Evolutionary conservation across 2,329 filamentous ascomycete species (phyloP), one percentile per base, ranked within the genome.

Genomic region (Balansia obtecta): DNA sequence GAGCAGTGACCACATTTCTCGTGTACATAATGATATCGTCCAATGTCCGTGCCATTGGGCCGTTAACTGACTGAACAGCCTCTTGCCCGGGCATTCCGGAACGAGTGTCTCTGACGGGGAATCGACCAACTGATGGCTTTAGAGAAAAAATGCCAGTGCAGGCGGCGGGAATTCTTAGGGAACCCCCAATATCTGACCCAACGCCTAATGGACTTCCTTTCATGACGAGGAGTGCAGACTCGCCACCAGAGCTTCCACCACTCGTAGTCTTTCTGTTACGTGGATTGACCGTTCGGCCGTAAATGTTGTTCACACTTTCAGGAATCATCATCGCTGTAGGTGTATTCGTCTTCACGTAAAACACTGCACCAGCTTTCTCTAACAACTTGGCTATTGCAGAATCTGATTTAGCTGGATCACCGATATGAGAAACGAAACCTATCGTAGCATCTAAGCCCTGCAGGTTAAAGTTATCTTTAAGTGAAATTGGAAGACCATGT

Each of bases 401-500:
- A 30, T 76, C 71, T 8, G 61, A 53, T 3, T 59, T 50, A 0
- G 71, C 79, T 0, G 83, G 80, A 44, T 82, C 70, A 39, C 74
- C 73, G 3, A 82, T 78, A 51, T 83, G 73, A 1, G 75, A 74
- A 0, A 76, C 75, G 53, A 88, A 83, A 5, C 84, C 83, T 1
- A 83, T 72, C 0, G 79, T 82, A 20, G 77, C 70, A 54, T 83
- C 79, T 12, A 79, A 70, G 6, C 79, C 80, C 2, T 63, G 61
- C 13, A 85, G 66, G 52, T 85, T 75, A 69, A 86, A 83, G 59
- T 83, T 81, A 65, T 88, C 84, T 59, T 88, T 88, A 45, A 88
- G 71, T 0, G 81, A 80, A 32, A 83, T 64, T 2, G 80, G 80
- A 1, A 84, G 68, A 52, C 61, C 85, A 62, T 88, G 84, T 1